Base-by-base conservation (phyloP, 2,329 filamentous ascomycete species). In the Dissoconium aciculare region DNA sequence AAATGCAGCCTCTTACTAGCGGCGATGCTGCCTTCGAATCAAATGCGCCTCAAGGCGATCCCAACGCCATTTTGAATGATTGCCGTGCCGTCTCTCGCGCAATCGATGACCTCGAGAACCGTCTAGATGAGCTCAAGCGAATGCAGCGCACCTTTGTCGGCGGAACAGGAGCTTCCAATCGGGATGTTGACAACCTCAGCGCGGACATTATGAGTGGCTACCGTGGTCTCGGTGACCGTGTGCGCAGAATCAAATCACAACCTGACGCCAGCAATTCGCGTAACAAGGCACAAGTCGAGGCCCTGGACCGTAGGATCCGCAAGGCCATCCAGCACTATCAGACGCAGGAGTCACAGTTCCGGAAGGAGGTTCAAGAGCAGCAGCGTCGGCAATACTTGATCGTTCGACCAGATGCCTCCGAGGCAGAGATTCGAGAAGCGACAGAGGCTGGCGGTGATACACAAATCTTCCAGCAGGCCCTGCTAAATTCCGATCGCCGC, bases 371-470 rank as follows among this genome's bases (percentile, higher is more conserved):
- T 17, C 70, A 81, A 53, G 78, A 83, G 29, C 82, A 91, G 57
- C 80, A 91, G 60, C 78, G 75, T 42, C 72, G 89, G 33, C 84
- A 94, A 54, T 93, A 91, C 59, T 71, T 79, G 36, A 94, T 95
- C 52, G 85, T 53, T 4, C 40, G 41, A 9, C 80, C 80, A 29
- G 74, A 83, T 28, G 81, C 80, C 11, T 68, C 69, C 27, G 78
- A 84, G 38, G 62, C 67, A 1, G 84, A 95, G 55, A 72, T 94
- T 15, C 67, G 69, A 35, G 71, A 77, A 34, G 83, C 81, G 11
- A 78, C 85, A 1, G 73, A 87, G 48, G 74, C 82, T 38, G 46
- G 67, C 69, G 44, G 67, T 60, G 69, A 77, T 41, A 72, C 74
- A 31, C 82, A 91, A 56, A 76, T 92, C 43, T 95, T 95, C 60